Percentiles rank a stretch among this genome's conserved stretches.
Conservation (phyloP, 495 filamentous ascomycete species). For the Penicillium cinerascens region DNA sequence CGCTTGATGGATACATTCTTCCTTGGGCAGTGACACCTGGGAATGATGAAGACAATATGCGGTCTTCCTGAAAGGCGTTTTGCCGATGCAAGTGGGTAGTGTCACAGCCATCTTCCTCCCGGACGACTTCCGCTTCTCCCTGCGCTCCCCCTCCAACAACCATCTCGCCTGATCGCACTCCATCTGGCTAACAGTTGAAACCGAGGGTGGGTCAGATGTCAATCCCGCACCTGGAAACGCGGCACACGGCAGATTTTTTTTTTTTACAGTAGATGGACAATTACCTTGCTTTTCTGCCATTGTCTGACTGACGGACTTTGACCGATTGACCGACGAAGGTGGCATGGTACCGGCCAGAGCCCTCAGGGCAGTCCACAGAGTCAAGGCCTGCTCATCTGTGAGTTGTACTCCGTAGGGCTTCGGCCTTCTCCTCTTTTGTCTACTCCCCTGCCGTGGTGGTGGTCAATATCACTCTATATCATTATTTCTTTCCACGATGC, state of each 20-base stretch:
- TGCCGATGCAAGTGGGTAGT: slow-evolving; percentile 1
- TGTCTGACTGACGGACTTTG: slow-evolving; percentile 15
- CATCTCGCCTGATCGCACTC: not conserved
- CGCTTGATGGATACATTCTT: slow-evolving; percentile 10
- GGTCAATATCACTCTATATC: not conserved
- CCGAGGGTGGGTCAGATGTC: slow-evolving; percentile 9
- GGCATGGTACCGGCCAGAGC: slow-evolving; percentile 17
- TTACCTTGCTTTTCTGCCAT: slow-evolving; percentile 10
- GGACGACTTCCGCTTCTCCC: slow-evolving; percentile 21
- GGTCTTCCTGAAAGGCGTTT: not conserved
- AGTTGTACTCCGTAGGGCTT: slow-evolving; percentile 10
- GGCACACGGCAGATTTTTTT: slow-evolving; percentile 15
- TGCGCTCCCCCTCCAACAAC: not conserved
- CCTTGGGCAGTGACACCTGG: not conserved
- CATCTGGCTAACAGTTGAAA: not conserved
- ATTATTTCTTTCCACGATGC: slow-evolving; percentile 10
- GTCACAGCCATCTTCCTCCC: slow-evolving; percentile 4
- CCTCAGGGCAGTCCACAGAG: slow-evolving; percentile 11
- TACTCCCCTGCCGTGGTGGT: not conserved
- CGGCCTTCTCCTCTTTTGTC: not conserved
- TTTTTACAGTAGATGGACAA: not conserved
- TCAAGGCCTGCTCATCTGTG: slow-evolving; percentile 15
- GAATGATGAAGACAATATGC: not conserved
- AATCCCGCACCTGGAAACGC: not conserved
- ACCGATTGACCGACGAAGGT: slow-evolving; percentile 18